Percentiles rank a stretch among this genome's conserved stretches.
phyloP scores from a whole-genome alignment of 2,329 filamentous ascomycete species.

The Albifimbria verrucaria region DNA sequence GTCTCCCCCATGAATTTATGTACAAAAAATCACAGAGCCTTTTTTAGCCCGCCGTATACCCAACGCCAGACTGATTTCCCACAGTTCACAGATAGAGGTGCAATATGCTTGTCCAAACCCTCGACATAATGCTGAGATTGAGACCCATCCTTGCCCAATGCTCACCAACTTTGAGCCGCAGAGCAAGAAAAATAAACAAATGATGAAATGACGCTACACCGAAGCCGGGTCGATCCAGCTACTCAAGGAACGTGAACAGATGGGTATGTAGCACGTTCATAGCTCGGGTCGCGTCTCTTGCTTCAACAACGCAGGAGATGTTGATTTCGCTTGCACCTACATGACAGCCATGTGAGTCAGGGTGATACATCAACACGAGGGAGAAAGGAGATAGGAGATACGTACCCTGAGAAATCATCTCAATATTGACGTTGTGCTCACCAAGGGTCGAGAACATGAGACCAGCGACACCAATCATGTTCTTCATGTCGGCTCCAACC shows the following conservation, averaged over 20 bases:
- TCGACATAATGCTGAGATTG: not conserved
- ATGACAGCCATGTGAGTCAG: not conserved
- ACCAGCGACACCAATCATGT: conserved; percentile 91
- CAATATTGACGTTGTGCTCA: conserved; percentile 91
- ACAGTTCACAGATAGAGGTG: no score
- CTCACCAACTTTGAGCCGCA: not conserved
- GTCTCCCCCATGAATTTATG: no score
- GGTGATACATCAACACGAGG: not conserved
- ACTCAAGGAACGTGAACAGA: conserved; percentile 93
- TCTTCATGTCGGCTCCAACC: conserved; percentile 94
- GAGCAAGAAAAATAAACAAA: no score
- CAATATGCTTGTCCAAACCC: not conserved
- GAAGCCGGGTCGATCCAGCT: no score
- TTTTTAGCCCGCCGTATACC: no score
- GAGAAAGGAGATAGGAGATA: not conserved
- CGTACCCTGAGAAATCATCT: conserved; percentile 98
- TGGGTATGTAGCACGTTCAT: conserved; percentile 96
- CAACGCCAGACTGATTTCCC: no score
- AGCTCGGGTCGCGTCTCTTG: conserved; percentile 83
- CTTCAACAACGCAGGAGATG: conserved; percentile 96
- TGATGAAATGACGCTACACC: no score
- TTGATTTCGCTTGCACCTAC: conserved; percentile 96
- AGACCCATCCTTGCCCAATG: not conserved
- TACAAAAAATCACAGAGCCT: no score
- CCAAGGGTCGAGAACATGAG: conserved; percentile 94